Base-by-base conservation (phyloP, 306 rosid species). In the Vigna radiata region DNA sequence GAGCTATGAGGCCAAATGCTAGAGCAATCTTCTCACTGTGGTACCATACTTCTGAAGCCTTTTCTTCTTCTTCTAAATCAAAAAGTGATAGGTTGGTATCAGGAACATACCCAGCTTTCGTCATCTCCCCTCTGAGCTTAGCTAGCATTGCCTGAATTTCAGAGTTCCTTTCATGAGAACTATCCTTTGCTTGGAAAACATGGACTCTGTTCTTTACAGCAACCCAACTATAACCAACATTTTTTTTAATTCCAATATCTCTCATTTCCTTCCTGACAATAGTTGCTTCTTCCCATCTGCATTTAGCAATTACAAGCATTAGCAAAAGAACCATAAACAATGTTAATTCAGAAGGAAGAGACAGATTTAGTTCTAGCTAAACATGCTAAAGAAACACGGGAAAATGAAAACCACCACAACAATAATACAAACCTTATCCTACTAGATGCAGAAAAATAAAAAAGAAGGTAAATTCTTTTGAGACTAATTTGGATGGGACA, bases 271-370 rank as follows among this genome's bases (percentile, higher is more conserved):
- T 89, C 79, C 97, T 89, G 64, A 91, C 81, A 65, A 81, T 78
- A 16, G 91, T 90, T 77, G 94, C 97, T 82, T 94, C 96, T 84
- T 91, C 97, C 98, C 98, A 91, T 79, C 98, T 94, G 83, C 82
- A 86, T 66, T 41, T 64, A 77, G 52, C 63, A 78, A 66, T 75
- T 50, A 43, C 15, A 65, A 47, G 63, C 55, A 33, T 65, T 52
- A 70, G 63, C 50, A 31, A 39, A 46, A 68, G 64, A 76, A 37
- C 23, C 29, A 80, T 67, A 60, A 29, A 55, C 77, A 78, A 21
- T 27, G 55, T 43, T 48, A 29, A 56, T 19, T 62, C 29, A 69
- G 25, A 52, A 33, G 59, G 37, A 79, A 46, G 53, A 63, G 25
- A 62, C 50, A 16, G 1, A 14, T 29, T 16, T 14, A 41, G 56